Conservation (phyloP, 257 asterid genomes). For the Datura wrightii region DNA sequence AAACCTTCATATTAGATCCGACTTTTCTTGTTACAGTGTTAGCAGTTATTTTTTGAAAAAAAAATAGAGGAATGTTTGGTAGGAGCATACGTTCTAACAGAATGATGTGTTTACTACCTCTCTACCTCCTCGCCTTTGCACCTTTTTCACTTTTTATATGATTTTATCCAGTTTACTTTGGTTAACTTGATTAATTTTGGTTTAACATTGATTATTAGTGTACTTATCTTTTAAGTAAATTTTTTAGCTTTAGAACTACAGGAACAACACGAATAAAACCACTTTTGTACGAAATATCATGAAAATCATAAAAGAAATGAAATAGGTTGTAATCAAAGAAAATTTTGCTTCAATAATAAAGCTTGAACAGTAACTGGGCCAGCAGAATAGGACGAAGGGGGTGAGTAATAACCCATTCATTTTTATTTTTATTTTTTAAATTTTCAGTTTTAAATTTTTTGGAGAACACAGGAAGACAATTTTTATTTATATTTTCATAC, state of each 20-base stretch:
- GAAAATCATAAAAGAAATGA: background rate
- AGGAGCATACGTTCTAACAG: background rate
- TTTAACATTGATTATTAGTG: background rate
- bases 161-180: background rate
- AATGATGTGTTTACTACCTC: conserved; percentile 21
- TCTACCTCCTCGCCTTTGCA: background rate
- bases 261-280: background rate
- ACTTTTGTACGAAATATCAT: background rate
- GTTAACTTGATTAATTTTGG: background rate
- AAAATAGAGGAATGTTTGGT: background rate
- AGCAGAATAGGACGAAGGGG: background rate
- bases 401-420: background rate
- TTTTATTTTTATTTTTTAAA: background rate
- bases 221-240: background rate
- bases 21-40: background rate
- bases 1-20: background rate
- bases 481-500: background rate
- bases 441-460: background rate
- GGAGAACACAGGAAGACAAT: background rate
- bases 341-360: background rate
- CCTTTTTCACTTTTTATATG: background rate
- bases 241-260: background rate
- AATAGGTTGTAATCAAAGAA: background rate
- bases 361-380: background rate
- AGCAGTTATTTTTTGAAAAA: background rate